Evolutionary conservation across 208 protist genomes (phyloP), one percentile per base, ranked within the genome.

Genomic region (Trypanosoma brucei): DNA sequence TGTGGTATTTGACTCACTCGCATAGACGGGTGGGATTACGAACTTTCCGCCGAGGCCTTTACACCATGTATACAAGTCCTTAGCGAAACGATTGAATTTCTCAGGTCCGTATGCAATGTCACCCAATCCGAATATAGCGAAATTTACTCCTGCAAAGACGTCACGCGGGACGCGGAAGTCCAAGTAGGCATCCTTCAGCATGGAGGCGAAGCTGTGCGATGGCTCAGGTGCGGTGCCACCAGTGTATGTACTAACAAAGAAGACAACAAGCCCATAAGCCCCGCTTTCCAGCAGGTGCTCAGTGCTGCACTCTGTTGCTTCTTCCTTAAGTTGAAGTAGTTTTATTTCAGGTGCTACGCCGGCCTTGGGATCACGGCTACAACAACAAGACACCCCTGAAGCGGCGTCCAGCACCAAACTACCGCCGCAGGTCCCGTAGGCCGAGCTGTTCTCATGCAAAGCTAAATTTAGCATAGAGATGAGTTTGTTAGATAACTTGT

Each of bases 101-200:
- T 56, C 53, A 6, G 77, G 68, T 39, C 86, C 86, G 68, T 96
- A 97, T 8, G 79, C 78, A 50, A 79, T 69, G 60, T 96, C 88
- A 36, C 93, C 93, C 9, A 96, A 74, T 7, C 91, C 92, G 72
- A 97, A 96, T 6, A 96, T 52, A 30, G 82, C 78, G 60, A 95
- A 95, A 50, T 79, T 79, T 53, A 75, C 86, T 8, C 75, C 22
- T 7, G 60, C 45, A 8, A 96, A 75, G 0, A 65, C 51, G 61
- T 92, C 78, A 55, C 84, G 77, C 0, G 83, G 66, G 7, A 96
- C 76, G 13, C 92, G 83, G 68, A 92, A 86, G 48, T 96, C 92
- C 56, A 87, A 74, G 53, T 72, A 86, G 35, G 85, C 75, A 60
- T 96, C 91, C 35, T 88, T 69, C 51, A 97, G 66, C 60, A 92